Base-by-base conservation (phyloP, 177 flowering plant species). In the Vitis hybrid region DNA sequence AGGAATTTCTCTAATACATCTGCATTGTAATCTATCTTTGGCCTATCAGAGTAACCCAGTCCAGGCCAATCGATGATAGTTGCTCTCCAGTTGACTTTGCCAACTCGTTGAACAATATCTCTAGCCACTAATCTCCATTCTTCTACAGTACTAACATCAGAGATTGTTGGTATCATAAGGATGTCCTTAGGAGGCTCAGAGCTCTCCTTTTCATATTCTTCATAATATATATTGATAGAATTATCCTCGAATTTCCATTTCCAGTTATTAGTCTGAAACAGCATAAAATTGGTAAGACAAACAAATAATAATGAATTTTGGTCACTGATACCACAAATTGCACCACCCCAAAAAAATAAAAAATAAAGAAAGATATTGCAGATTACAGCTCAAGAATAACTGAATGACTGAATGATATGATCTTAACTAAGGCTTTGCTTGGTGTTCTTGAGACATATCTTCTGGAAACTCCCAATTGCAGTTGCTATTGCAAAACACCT, bases 81-180 rank as follows among this genome's bases (percentile, higher is more conserved):
- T 49, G 95, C 89, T 13, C 81, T 79, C 87, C 90, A 88, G 71
- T 82, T 83, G 19, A 80, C 80, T 11, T 71, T 71, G 54, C 94
- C 92, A 65, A 54, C 75, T 38, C 86, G 73, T 66, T 81, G 82
- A 73, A 83, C 89, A 70, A 95, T 84, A 54, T 91, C 89, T 75
- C 75, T 69, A 53, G 97, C 98, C 68, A 95, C 98, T 65, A 50
- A 22, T 78, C 94, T 86, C 99, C 99, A 95, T 79, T 95, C 97
- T 71, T 91, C 99, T 22, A 90, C 98, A 18, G 99, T 92, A 64
- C 98, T 95, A 71, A 95, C 99, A 87, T 95, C 99, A n/a, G 98
- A 95, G 67, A 93, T 91, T 12, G 98, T 95, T 18, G 99, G 99
- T 62, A 95, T 66, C 93, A 95, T 81, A 54, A 95, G 86, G 61